Conservation (phyloP, 208 protist species). For the Leptomonas pyrrhocoris region DNA sequence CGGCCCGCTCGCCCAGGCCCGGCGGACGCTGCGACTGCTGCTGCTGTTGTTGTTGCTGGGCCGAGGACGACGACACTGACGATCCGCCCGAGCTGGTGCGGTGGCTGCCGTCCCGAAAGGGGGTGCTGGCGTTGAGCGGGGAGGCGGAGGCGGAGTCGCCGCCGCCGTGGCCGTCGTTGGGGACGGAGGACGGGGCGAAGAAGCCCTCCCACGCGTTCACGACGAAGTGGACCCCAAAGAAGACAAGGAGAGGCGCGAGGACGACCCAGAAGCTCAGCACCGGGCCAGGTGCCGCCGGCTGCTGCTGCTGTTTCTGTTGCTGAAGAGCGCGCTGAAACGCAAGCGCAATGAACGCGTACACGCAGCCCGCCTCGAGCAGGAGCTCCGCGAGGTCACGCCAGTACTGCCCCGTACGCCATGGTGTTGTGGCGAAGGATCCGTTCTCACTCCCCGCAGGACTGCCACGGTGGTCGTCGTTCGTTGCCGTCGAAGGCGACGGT, state of each 20-base stretch:
- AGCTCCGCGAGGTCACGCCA: slow-evolving; percentile 24
- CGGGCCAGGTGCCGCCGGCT: neutral
- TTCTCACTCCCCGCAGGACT: neutral
- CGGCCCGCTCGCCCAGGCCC: slow-evolving; percentile 18
- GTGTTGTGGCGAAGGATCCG: neutral
- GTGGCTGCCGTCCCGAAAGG: no score
- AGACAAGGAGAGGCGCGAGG: slow-evolving; percentile 59
- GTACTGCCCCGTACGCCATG: slow-evolving; percentile 28
- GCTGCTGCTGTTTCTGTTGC: neutral
- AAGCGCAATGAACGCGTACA: slow-evolving; percentile 42
- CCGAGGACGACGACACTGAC: no score
- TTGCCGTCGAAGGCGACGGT: neutral
- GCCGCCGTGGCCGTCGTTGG: no score
- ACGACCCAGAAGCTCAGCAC: slow-evolving; percentile 60
- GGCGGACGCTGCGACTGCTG: neutral
- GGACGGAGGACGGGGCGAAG: neutral
- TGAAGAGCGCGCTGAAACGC: slow-evolving; percentile 36
- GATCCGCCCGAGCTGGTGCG: no score
- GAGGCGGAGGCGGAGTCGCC: no score
- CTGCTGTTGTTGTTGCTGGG: slow-evolving; percentile 7
- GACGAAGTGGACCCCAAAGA: slow-evolving; percentile 21
- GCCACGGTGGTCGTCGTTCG: neutral
- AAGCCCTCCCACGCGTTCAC: slow-evolving; percentile 11
- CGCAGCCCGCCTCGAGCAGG: slow-evolving; percentile 44
- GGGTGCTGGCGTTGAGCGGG: no score